Base-by-base conservation (phyloP, 1,284 basidiomycete genomes). In the Fomes fomentarius region DNA sequence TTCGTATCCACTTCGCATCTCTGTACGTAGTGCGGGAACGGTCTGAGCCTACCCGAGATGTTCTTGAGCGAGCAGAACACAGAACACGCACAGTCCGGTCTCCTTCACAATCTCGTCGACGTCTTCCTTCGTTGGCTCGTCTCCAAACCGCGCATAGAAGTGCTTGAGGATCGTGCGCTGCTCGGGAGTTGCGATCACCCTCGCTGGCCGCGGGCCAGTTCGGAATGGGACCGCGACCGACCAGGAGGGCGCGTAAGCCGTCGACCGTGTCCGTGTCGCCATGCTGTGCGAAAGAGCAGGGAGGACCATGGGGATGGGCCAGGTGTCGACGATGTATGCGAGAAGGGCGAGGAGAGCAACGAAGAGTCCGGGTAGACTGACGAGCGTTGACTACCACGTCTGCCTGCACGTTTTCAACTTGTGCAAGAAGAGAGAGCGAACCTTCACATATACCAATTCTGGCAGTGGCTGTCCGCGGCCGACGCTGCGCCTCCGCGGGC, bases 51-150 rank as follows among this genome's bases (percentile, higher is more conserved):
- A 30, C 26, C 41, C n/a, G n/a, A n/a, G n/a, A n/a, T n/a, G n/a
- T 9, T 15, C 25, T 10, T 14, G 30, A 40, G 22, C n/a, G 30
- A 40, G 39, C 26, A 28, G 19, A 21, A 37, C 12, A 43, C 10
- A 6, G 31, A 21, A 12, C 33, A 62, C 64, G 41, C 34, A 66
- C 64, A 66, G 52, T 12, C 64, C 64, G 1, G 64, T 66, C 46
- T 61, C 64, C 14, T 31, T 39, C 1, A 52, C 50, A 3, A 45
- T 54, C 31, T 48, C 55, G 14, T 39, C 51, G n/a, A 65, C 33
- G 19, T 63, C 59, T 17, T 56, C 54, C 53, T 58, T 60, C 3
- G 60, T 54, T 10, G 52, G 39, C 21, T 54, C 56, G 5, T 50
- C 46, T 7, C 63, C 63, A 1, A 35, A 21, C 2, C 56, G 53